Evolutionary conservation across 176 grass and related monocot species (phyloP), one percentile per base, ranked within the genome.

Genomic region (Musa troglodytarum): DNA sequence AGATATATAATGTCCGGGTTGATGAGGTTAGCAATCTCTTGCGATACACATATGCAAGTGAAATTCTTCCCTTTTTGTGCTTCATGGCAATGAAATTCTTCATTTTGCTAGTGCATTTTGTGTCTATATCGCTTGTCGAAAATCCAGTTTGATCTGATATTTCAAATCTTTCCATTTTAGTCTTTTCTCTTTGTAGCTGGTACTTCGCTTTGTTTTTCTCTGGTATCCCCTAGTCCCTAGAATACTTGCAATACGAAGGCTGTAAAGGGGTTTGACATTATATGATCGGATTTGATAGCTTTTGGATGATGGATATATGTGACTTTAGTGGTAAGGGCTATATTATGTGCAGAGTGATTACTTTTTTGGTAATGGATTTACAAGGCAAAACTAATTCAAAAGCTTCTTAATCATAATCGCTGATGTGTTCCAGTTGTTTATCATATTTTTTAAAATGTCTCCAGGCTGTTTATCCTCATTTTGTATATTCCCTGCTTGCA

Each of bases 1-100:
- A 94, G 73, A 99, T 99, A 82, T 95, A 99, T 65, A 99, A 99
- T 79, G 91, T 95, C 25, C 91, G 88, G 61, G 83, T 99, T 79
- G 88, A 95, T 74, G 96, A 99, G 90, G 90, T 92, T 68, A 70
- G 63, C 68, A 59, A 59, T 53, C 54, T 74, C 63, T 49, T 51
- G 11, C 56, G n/a, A 22, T 77, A 16, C 9, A 49, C 53, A 7
- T 1, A 25, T 14, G 1, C 14, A 25, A 24, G 19, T 11, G 34
- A 20, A 10, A 68, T 34, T 50, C 29, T 50, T 71, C 8, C 57
- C 75, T 49, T 68, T 34, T 68, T 72, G 15, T 72, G 10, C 19
- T 52, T 19, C 50, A 13, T 9, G 11, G 10, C 9, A 81, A 74
- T 34, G 43, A 17, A 65, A 75, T 23, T 76, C 62, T 55, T 55